These are phyloP conservation scores for Micractinium sp. DNA, from an alignment of 139 green algal genomes.

Conservation along the genomic window DNA sequence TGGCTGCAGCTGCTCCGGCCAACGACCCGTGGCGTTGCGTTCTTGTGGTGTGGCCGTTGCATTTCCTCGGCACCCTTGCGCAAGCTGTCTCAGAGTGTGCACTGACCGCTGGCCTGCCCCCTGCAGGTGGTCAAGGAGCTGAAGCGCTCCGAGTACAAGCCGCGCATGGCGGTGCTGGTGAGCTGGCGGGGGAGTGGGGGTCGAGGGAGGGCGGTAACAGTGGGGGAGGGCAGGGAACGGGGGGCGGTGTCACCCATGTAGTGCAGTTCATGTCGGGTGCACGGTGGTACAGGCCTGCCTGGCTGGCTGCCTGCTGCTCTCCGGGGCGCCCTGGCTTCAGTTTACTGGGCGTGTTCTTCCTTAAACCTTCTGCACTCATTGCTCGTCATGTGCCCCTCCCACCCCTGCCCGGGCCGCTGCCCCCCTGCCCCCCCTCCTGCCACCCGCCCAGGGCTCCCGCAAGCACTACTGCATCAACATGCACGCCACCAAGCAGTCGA, in stretches of 20 bases:
- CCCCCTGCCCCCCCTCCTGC: neutral
- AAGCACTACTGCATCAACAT: constrained; percentile 93
- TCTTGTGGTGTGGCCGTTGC: neutral
- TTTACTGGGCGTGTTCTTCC: no score
- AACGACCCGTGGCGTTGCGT: neutral
- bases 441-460: constrained; percentile 62
- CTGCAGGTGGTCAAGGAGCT: constrained; percentile 90
- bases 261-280: no score
- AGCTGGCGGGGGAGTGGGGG: neutral
- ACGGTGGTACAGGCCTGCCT: no score
- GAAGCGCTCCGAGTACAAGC: constrained; percentile 79
- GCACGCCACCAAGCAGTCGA: constrained; percentile 31
- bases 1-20: neutral
- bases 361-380: no score
- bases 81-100: neutral
- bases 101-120: neutral
- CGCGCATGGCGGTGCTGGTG: constrained; percentile 89
- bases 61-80: neutral
- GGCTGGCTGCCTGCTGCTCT: no score
- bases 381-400: no score
- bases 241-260: no score
- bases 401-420: no score
- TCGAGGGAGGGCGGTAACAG: neutral
- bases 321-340: no score
- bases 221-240: neutral